phyloP scores from a whole-genome alignment of 306 rosid genomes.

The Psophocarpus tetragonolobus region DNA sequence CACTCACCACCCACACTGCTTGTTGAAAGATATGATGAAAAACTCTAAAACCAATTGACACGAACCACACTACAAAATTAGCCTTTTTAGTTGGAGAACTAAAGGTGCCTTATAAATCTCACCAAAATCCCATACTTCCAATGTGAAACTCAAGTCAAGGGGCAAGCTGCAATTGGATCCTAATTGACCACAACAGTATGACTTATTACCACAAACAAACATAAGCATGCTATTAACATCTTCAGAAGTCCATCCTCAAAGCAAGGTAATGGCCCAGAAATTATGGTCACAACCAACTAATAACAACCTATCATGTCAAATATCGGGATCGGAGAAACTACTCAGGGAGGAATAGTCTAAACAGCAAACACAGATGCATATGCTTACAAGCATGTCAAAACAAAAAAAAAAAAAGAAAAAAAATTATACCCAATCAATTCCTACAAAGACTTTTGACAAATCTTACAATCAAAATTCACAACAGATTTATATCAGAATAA shows the following conservation, averaged over 20 bases:
- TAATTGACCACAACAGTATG: not conserved
- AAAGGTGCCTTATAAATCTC: not conserved
- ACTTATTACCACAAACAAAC: not conserved
- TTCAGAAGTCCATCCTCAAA: not conserved
- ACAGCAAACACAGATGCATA: not conserved
- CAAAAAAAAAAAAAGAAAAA: not conserved
- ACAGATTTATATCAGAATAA: conserved; percentile 2
- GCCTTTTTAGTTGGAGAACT: not conserved
- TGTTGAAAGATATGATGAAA: not conserved
- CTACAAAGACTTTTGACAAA: conserved; percentile 4
- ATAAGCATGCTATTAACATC: not conserved
- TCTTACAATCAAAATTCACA: not conserved
- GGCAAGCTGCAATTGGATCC: not conserved
- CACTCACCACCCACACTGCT: not conserved
- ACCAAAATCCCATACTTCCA: not conserved
- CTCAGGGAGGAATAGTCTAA: conserved; percentile 1
- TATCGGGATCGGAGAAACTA: not conserved
- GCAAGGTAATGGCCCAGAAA: not conserved
- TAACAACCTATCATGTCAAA: not conserved
- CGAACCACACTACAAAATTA: not conserved
- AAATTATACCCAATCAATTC: not conserved
- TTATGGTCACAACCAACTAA: not conserved
- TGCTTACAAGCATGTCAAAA: not conserved
- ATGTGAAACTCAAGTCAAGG: not conserved
- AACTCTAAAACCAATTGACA: not conserved